Evolutionary conservation across 75 land plant genomes (phyloP).

Genomic region (Isoetes taiwanensis): DNA sequence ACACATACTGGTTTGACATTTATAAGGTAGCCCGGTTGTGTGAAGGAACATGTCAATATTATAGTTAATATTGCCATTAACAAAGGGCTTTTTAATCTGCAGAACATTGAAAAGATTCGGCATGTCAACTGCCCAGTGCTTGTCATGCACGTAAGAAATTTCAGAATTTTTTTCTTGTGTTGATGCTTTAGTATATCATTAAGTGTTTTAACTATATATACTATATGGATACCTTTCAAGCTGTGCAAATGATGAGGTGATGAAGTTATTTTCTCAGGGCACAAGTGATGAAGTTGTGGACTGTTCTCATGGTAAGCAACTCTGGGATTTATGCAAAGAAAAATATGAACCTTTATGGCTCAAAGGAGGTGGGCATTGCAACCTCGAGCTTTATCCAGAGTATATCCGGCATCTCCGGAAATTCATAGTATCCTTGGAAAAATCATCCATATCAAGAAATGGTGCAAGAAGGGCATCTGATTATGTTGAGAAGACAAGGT

Average conservation of each 20-base stretch:
- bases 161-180: not conserved
- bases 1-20: not conserved
- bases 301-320: slow-evolving; percentile 75
- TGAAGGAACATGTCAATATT: not conserved
- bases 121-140: slow-evolving; percentile 74
- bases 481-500: slow-evolving; percentile 23
- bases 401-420: slow-evolving; percentile 76
- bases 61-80: not conserved
- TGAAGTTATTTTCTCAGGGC: slow-evolving; percentile 35
- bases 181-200: not conserved
- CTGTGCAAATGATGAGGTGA: not conserved
- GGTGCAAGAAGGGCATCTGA: slow-evolving; percentile 19
- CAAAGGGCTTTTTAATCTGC: slow-evolving; percentile 23
- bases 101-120: slow-evolving; percentile 61
- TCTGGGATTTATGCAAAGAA: slow-evolving; percentile 67
- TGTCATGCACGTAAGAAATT: slow-evolving; percentile 62
- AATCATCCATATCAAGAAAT: slow-evolving; percentile 20
- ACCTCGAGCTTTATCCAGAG: slow-evolving; percentile 75
- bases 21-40: not conserved
- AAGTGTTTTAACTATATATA: not conserved
- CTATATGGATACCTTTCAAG: not conserved
- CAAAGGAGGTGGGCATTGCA: slow-evolving; percentile 84
- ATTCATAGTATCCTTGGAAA: slow-evolving; percentile 49
- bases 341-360: slow-evolving; percentile 88
- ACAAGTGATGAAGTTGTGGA: slow-evolving; percentile 81